Evolutionary conservation across 164 flowering plant species (phyloP), one percentile per base, ranked within the genome.

Genomic region (Vitis cinerea): DNA sequence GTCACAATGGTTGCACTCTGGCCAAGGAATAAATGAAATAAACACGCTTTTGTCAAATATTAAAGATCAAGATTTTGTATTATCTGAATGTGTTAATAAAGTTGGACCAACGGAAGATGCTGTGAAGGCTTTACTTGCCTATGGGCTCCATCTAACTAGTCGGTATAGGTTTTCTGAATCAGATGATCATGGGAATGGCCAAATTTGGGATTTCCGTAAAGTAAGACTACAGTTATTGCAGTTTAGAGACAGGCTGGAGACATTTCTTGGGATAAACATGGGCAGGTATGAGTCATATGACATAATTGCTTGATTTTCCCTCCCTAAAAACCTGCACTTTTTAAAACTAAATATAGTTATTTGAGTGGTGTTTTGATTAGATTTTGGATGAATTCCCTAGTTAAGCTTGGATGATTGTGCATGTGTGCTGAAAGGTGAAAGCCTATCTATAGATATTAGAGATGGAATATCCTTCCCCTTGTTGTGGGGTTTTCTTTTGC

Each of bases 251-350:
- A 87, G 87, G 81, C 80, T 96, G 75, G 98, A 96, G 80, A 92
- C 99, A 79, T 96, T 81, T 84, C 70, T 92, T 53, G 98, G 98
- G 58, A 87, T 96, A 84, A 96, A 91, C 79, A 93, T 93, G 99
- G 98, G 98, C 88, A 93, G 99, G 99, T 96, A 76, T 12, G 14
- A 19, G 48, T 69, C 47, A 54, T 37, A 17, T 47, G 13, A 37
- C 4, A 37, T 3, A 37, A 37, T 37, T 37, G 44, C 44, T 23
- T 23, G 27, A 23, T 23, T 23, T 37, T 37, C 4, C 7, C 44
- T 7, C 44, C 44, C 44, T 37, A 37, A 37, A 37, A 37, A 37
- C 27, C 27, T 23, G 44, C 7, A 37, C 44, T 37, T 37, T 37
- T 37, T 37, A 37, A 37, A 37, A 37, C 44, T 3, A 37, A 37